These are phyloP conservation scores for Quillaja saponaria DNA, from an alignment of 306 rosid genomes.

Conservation along the genomic window DNA sequence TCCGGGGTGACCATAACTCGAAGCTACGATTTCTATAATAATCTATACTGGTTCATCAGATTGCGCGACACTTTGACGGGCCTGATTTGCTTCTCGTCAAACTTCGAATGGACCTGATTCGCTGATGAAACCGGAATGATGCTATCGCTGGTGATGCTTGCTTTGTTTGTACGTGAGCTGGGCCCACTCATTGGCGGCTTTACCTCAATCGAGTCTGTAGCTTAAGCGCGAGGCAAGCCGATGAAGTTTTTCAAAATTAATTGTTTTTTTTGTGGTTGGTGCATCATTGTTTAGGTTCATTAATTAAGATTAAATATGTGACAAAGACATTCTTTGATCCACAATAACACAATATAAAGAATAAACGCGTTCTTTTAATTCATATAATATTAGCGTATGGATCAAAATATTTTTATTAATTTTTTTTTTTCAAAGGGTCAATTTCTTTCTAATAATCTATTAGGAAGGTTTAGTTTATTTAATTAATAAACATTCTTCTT, in stretches of 20 bases:
- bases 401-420: constrained; percentile 1
- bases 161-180: constrained; percentile 52
- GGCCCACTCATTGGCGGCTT: constrained; percentile 19
- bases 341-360: background rate
- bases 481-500: too few relatives aligned
- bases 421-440: background rate
- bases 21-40: constrained; percentile 28
- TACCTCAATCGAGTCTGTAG: background rate
- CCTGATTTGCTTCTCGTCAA: background rate
- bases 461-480: too few relatives aligned
- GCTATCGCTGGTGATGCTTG: constrained; percentile 23
- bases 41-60: background rate
- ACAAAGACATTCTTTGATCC: constrained; percentile 3
- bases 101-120: constrained; percentile 32
- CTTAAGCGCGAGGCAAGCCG: constrained; percentile 17
- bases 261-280: constrained; percentile 25
- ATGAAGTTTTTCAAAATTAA: constrained; percentile 7
- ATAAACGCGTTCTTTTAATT: constrained; percentile 22
- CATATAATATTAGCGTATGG: constrained; percentile 29
- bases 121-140: constrained; percentile 31
- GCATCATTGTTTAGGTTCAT: background rate
- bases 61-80: constrained; percentile 26
- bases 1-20: constrained; percentile 41
- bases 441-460: background rate
- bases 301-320: background rate